phyloP scores from a whole-genome alignment of 306 rosid genomes.

The Cucumis hystrix region DNA sequence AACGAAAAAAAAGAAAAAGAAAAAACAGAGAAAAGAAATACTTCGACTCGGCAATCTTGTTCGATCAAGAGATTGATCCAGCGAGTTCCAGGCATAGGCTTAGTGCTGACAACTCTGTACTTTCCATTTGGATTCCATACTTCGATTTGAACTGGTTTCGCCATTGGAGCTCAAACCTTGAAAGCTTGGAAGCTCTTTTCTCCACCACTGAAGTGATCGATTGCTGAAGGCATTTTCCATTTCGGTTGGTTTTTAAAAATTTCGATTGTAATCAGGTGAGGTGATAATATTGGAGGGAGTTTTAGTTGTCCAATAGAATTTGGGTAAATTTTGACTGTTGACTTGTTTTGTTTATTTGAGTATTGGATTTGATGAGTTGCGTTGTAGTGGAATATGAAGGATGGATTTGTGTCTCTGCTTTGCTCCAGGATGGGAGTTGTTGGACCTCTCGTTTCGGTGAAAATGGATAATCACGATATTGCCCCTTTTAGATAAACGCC shows the following conservation, averaged over 20 bases:
- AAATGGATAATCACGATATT: constrained; percentile 26
- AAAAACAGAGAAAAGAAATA: constrained; percentile 12
- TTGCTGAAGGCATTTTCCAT: background rate
- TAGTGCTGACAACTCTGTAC: constrained; percentile 94
- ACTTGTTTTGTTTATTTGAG: background rate
- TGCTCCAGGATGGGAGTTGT: constrained; percentile 4
- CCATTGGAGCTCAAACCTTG: constrained; percentile 35
- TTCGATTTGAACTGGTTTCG: constrained; percentile 78
- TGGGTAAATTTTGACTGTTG: background rate
- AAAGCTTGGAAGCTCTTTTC: background rate
- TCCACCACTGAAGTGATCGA: background rate
- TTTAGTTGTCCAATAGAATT: background rate
- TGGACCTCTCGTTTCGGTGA: constrained; percentile 41
- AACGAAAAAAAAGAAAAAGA: background rate
- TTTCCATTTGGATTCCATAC: constrained; percentile 93
- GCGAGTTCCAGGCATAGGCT: constrained; percentile 97
- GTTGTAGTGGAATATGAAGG: constrained; percentile 7
- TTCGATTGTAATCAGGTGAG: constrained; percentile 13
- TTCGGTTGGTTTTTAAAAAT: background rate
- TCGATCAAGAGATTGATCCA: constrained; percentile 91
- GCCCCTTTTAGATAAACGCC: constrained; percentile 5
- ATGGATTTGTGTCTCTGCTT: constrained; percentile 10
- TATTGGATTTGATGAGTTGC: background rate
- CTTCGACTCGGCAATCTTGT: constrained; percentile 89
- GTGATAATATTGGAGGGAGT: background rate